phyloP scores from a whole-genome alignment of 2,329 filamentous ascomycete species.

The Alternaria metachromatica region DNA sequence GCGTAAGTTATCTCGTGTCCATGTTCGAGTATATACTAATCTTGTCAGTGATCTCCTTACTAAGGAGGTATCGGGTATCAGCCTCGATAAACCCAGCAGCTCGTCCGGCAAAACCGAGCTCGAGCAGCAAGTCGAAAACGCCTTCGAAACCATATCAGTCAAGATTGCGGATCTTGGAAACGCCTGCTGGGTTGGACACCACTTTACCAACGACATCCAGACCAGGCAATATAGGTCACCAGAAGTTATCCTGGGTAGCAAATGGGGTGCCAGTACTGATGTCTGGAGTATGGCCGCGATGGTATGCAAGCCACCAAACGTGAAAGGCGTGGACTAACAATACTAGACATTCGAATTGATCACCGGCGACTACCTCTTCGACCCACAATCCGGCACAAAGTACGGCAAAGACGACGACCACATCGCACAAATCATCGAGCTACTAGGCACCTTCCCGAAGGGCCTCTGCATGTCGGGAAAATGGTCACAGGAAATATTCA shows the following conservation, averaged over 20 bases:
- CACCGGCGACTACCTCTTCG: slow-evolving; percentile 97
- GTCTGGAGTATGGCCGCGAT: slow-evolving; percentile 99
- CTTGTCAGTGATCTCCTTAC: slow-evolving; percentile 79
- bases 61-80: slow-evolving; percentile 93
- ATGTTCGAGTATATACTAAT: background rate
- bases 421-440: slow-evolving; percentile 97
- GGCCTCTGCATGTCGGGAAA: slow-evolving; percentile 90
- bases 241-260: slow-evolving; percentile 93
- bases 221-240: slow-evolving; percentile 96
- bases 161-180: slow-evolving; percentile 99
- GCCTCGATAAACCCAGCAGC: slow-evolving; percentile 72
- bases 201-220: slow-evolving; percentile 99
- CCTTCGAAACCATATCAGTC: slow-evolving; percentile 87
- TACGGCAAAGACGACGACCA: slow-evolving; percentile 99
- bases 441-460: slow-evolving; percentile 92
- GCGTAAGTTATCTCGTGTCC: slow-evolving; percentile 67
- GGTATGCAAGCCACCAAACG: slow-evolving; percentile 63
- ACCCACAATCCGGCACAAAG: slow-evolving; percentile 97
- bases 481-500: slow-evolving; percentile 99
- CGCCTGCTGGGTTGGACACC: slow-evolving; percentile 97
- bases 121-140: slow-evolving; percentile 62
- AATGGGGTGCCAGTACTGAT: slow-evolving; percentile 99
- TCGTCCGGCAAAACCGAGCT: slow-evolving; percentile 57
- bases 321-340: slow-evolving; percentile 14
- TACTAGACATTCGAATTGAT: slow-evolving; percentile 94